Percentiles rank a stretch among this genome's conserved stretches.
These are phyloP conservation scores for Exobasidium cylindrosporum DNA, from an alignment of 1,284 basidiomycete genomes.

Conservation along the genomic window DNA sequence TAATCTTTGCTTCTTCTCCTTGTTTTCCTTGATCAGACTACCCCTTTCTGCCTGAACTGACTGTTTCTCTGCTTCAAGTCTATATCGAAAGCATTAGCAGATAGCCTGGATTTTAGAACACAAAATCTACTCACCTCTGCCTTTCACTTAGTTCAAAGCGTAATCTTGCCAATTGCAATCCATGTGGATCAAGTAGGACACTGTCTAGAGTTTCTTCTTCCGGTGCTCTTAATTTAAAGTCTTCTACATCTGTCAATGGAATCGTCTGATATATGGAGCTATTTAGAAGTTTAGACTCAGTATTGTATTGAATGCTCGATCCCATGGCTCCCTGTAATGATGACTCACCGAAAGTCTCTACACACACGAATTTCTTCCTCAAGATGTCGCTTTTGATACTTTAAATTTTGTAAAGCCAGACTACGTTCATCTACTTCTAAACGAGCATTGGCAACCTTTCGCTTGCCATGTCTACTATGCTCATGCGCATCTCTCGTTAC, in stretches of 20 bases:
- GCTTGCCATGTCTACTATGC: neutral
- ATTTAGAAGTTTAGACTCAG: too few species aligned
- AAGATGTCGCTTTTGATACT: slow-evolving; percentile 11
- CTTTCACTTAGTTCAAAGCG: slow-evolving; percentile 11
- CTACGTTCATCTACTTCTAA: neutral
- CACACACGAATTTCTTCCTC: slow-evolving; percentile 7
- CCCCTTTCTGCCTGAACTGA: neutral
- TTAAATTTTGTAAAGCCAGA: slow-evolving; percentile 8
- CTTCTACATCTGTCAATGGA: neutral
- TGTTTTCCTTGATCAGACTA: slow-evolving; percentile 4
- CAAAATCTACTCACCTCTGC: neutral
- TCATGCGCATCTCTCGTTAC: neutral
- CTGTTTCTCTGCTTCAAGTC: slow-evolving; percentile 10
- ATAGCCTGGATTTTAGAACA: neutral
- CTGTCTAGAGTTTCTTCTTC: neutral
- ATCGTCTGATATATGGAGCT: slow-evolving; percentile 13
- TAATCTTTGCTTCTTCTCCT: slow-evolving; percentile 7
- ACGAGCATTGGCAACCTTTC: neutral
- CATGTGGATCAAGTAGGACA: slow-evolving; percentile 1
- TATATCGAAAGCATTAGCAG: neutral
- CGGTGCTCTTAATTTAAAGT: neutral
- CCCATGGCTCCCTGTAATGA: too few species aligned
- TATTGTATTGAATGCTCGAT: too few species aligned
- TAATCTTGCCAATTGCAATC: slow-evolving; percentile 9
- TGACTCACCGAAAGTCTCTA: slow-evolving; percentile 2